Evolutionary conservation across 768 basidiomycete genomes (phyloP).

Genomic region (Pisolithus albus): DNA sequence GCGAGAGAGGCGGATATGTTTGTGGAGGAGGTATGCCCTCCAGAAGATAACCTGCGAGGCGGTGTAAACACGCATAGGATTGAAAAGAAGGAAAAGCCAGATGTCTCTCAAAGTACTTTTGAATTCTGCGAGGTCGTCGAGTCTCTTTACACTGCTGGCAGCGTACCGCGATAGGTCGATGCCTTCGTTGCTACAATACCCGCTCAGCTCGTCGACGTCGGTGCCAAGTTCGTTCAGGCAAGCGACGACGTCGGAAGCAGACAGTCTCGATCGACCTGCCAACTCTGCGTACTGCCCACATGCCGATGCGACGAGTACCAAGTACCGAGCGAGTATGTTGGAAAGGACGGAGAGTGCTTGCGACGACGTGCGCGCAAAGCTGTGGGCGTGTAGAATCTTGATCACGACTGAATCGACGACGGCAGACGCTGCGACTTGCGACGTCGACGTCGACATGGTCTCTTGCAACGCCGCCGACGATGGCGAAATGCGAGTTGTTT

Average conservation of each 20-base stretch:
- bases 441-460: constrained; percentile 7
- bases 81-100: background rate
- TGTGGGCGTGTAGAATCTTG: constrained; percentile 69
- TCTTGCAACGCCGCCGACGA: background rate
- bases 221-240: constrained; percentile 76
- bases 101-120: constrained; percentile 43
- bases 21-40: constrained; percentile 53
- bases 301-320: constrained; percentile 56
- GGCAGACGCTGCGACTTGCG: constrained; percentile 45
- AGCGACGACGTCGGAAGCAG: constrained; percentile 51
- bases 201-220: constrained; percentile 58
- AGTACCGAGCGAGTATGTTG: constrained; percentile 70
- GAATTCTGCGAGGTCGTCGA: constrained; percentile 69
- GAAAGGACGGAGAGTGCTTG: constrained; percentile 67
- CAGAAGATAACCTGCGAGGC: constrained; percentile 46
- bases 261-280: constrained; percentile 56
- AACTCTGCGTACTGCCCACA: constrained; percentile 71
- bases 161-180: constrained; percentile 65
- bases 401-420: constrained; percentile 61
- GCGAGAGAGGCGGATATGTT: constrained; percentile 38
- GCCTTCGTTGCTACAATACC: constrained; percentile 62
- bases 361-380: constrained; percentile 68
- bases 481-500: no score
- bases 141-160: constrained; percentile 51
- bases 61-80: constrained; percentile 2